Evolutionary conservation across 371 early-diverging fungal species (phyloP), one percentile per base, ranked within the genome.

Genomic region (Gilbertella persicaria): DNA sequence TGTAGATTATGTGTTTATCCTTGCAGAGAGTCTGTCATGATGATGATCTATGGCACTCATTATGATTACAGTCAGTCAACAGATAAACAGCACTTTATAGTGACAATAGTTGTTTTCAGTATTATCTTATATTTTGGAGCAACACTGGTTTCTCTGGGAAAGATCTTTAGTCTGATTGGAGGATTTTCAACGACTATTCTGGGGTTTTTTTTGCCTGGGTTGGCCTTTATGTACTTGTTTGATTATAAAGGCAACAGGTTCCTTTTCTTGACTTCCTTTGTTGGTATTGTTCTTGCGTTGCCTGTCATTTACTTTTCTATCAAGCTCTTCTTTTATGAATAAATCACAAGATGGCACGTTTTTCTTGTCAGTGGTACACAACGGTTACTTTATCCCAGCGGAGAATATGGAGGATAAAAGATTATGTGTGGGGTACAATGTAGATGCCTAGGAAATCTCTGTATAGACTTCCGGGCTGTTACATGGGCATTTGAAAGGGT

Each of bases 101-200:
- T 65, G 10, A 80, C 79, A 2, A 23, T 73, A 21, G 63, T 50
- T 2, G 55, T 75, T 9, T 75, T 75, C 35, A 24, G 60, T 7
- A 52, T 67, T 8, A 68, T 75, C 8, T 58, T 82, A 7, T 64
- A 53, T 39, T 54, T 75, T 17, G 80, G 82, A 17, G 67, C 73
- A 16, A 73, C 75, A 0, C 36, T 82, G 13, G 62, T 66, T 5
- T 69, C 71, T 12, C 56, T 83, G 2, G 84, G 84, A 14, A 69
- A 72, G 7, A 58, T 79, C 10, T 81, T 75, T 62, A 73, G 72
- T 46, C 52, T 82, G 14, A 66, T 81, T 42, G 84, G 84, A 36
- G 82, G 81, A n/a, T 68, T 83, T 37, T 74, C 79, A 5, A 73
- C 80, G 8, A 83, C 76, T 0, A 60, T 65, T 39, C 25, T 36